Evolutionary conservation across 768 basidiomycete genomes (phyloP).

Genomic region (Suillus alpinus): DNA sequence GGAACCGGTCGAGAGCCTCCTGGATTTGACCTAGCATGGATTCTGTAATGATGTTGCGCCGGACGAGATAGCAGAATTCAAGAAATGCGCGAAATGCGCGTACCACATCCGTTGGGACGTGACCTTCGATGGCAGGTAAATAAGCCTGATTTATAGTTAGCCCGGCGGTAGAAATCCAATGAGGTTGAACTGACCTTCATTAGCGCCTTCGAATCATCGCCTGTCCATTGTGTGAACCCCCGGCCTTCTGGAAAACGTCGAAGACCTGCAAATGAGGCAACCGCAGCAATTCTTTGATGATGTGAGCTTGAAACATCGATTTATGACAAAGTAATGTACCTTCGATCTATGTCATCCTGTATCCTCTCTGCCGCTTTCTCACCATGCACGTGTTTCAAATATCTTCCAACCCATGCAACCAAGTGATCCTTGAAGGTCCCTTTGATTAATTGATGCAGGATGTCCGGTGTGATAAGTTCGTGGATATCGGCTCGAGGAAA

Average conservation of each 20-base stretch:
- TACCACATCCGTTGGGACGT: constrained; percentile 3
- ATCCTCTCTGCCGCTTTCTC: background rate
- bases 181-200: background rate
- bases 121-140: constrained; percentile 1
- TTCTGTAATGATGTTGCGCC: too few species aligned
- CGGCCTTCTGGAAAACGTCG: background rate
- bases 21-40: too few species aligned
- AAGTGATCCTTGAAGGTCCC: background rate
- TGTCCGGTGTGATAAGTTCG: background rate
- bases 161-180: too few species aligned
- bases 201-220: background rate
- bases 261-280: background rate
- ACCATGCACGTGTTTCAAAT: background rate
- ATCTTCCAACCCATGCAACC: background rate
- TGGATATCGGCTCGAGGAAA: background rate
- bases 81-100: constrained; percentile 24
- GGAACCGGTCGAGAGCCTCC: too few species aligned
- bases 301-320: background rate
- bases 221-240: background rate
- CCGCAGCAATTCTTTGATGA: background rate
- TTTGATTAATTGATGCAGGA: background rate
- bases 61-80: constrained; percentile 13
- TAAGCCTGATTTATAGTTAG: too few species aligned
- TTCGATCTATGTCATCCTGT: background rate
- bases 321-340: accelerated